Conservation (phyloP, 2,329 filamentous ascomycete genomes). For the Ceratocystis eucalypticola region DNA sequence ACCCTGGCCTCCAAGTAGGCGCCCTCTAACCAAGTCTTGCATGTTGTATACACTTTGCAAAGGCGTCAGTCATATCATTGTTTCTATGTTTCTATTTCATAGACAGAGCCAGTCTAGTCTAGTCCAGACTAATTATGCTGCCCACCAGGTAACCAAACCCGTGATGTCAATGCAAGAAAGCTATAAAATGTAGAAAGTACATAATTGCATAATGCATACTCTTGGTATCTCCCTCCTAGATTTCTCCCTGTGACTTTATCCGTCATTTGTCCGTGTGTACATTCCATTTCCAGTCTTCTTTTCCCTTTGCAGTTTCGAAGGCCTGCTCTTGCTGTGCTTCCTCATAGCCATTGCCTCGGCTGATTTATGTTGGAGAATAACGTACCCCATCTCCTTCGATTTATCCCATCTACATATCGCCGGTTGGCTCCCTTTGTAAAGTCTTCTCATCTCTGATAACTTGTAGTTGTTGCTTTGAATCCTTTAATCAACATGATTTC, state of each 20-base stretch:
- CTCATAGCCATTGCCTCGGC: constrained; percentile 3
- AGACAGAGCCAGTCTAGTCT: no score
- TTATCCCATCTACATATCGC: not conserved
- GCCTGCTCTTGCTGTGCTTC: not conserved
- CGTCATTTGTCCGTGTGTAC: constrained; percentile 8
- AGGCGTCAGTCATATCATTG: no score
- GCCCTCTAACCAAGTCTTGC: no score
- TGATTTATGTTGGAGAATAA: not conserved
- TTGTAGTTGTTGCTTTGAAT: not conserved
- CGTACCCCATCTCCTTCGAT: not conserved
- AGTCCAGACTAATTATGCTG: no score
- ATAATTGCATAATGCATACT: not conserved
- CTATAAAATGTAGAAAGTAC: no score
- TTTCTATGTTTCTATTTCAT: no score
- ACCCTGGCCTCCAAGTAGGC: no score
- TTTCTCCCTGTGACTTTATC: constrained; percentile 1
- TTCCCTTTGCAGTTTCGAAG: not conserved
- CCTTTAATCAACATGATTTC: not conserved
- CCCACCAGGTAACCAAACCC: no score
- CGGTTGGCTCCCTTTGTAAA: no score
- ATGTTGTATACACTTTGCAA: no score
- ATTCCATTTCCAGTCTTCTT: constrained; percentile 8
- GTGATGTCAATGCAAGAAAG: no score
- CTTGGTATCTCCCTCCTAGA: not conserved
- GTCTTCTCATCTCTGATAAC: no score